Base-by-base conservation (phyloP, 2,329 filamentous ascomycete species). In the Penicillium polonicum region DNA sequence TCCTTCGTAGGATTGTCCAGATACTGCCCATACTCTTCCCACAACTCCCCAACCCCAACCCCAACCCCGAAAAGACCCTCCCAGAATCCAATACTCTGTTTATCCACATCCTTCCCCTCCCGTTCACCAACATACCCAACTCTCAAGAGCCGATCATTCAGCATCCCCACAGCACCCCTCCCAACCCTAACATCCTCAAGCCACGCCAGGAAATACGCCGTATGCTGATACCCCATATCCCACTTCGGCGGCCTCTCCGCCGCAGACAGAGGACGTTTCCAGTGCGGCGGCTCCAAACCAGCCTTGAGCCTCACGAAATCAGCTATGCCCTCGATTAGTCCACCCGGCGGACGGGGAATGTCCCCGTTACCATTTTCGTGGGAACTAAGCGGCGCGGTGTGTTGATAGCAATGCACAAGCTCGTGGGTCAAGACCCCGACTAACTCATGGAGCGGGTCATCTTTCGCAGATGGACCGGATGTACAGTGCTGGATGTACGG, bases 321-420 rank as follows among this genome's bases (percentile, higher is more conserved):
- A 21, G 93, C 93, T 52, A 97, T 85, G 0, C 93, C 93, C 75
- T 97, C 93, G 55, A 96, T 88, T 46, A 97, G 75, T 0, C 94
- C 94, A 0, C 88, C 88, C 0, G 89, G 89, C 0, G 75, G 74
- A 7, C 41, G 58, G 2, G 72, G 68, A 2, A 67, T 60, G 5
- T 59, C 50, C 35, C 44, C 38, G 8, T 50, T 35, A 4, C 49
- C 55, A 6, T 57, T 36, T n/a, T 58, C 49, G 8, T 27, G 48
- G 2, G 78, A 74, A 43, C 85, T 77, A 5, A 78, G 79, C 10
- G 74, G 78, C 2, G 81, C 88, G 66, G 91, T 88, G 75, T 90
- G 89, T 74, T 97, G 93, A 77, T 89, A 95, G 76, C 92, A 97
- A 78, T 97, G 94, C 15, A 97, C 93, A 60, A 97, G 87, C 76